These are phyloP conservation scores for Scenedesmus sp. DNA, from an alignment of 163 green algal species.

Conservation along the genomic window DNA sequence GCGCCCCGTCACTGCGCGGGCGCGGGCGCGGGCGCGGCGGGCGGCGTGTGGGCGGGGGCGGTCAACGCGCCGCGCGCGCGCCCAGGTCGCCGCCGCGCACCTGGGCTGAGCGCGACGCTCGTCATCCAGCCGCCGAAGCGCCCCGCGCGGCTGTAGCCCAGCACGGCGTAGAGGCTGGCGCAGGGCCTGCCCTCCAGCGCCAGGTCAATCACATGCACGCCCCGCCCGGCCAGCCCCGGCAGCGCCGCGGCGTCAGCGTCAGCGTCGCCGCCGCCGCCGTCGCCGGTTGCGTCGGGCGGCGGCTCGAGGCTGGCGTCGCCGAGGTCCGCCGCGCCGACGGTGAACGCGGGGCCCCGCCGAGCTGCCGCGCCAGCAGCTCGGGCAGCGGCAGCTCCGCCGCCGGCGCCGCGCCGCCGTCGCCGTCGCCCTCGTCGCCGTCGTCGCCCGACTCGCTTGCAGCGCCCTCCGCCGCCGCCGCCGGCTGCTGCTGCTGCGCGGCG, in stretches of 20 bases:
- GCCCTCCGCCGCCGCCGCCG: not conserved
- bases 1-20: constrained; percentile 34
- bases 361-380: constrained; percentile 33
- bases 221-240: not conserved
- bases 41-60: too few relatives aligned
- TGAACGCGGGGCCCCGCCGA: constrained; percentile 21
- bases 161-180: constrained; percentile 12
- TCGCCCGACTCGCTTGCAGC: not conserved
- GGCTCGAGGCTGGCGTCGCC: not conserved
- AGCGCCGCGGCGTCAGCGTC: not conserved
- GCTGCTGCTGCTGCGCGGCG: not conserved
- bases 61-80: too few relatives aligned
- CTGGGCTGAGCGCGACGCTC: constrained; percentile 29
- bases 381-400: not conserved
- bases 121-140: constrained; percentile 48
- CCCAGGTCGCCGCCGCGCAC: too few relatives aligned
- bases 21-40: too few relatives aligned
- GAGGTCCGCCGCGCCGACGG: constrained; percentile 14
- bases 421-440: not conserved
- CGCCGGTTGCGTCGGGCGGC: not conserved
- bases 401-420: not conserved
- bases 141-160: constrained; percentile 30
- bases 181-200: constrained; percentile 33
- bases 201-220: constrained; percentile 7
- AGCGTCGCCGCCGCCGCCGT: constrained; percentile 1